phyloP scores from a whole-genome alignment of 1,284 basidiomycete species.

The Crepidotus sp. region DNA sequence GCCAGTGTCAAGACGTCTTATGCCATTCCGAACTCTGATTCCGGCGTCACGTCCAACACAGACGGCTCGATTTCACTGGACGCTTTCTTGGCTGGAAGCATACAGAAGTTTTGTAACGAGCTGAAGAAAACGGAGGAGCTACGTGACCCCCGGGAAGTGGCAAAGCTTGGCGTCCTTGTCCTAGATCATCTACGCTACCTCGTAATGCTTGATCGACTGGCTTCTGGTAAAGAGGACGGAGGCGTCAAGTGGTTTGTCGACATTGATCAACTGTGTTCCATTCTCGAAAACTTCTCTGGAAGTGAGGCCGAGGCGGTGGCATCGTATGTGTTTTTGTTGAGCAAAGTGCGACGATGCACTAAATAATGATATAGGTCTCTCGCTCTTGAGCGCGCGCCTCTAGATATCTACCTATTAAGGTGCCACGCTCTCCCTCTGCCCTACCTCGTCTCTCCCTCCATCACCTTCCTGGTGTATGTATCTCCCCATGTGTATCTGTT shows the following conservation, averaged over 20 bases:
- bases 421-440: conserved; percentile 59
- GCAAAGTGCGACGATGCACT: neutral
- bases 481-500: conserved; percentile 62
- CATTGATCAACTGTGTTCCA: conserved; percentile 43
- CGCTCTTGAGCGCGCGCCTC: conserved; percentile 32
- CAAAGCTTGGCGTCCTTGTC: conserved; percentile 37
- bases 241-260: conserved; percentile 70
- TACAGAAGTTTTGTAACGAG: conserved; percentile 49
- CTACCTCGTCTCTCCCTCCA: conserved; percentile 54
- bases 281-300: conserved; percentile 41
- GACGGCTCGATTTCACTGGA: conserved; percentile 53
- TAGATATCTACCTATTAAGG: conserved; percentile 61
- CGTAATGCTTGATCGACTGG: conserved; percentile 59
- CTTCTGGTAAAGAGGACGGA: conserved; percentile 42
- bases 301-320: conserved; percentile 45
- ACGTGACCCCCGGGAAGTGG: conserved; percentile 43
- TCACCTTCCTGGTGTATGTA: conserved; percentile 62
- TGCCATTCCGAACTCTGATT: conserved; percentile 41
- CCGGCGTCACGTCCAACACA: conserved; percentile 31
- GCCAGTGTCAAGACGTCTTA: conserved; percentile 62
- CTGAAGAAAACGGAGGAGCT: conserved; percentile 48
- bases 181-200: conserved; percentile 57
- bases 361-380: conserved; percentile 27
- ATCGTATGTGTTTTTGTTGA: conserved; percentile 33
- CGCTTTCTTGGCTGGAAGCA: conserved; percentile 44